phyloP scores from a whole-genome alignment of 768 basidiomycete species.

The Boletus rubescentipes region DNA sequence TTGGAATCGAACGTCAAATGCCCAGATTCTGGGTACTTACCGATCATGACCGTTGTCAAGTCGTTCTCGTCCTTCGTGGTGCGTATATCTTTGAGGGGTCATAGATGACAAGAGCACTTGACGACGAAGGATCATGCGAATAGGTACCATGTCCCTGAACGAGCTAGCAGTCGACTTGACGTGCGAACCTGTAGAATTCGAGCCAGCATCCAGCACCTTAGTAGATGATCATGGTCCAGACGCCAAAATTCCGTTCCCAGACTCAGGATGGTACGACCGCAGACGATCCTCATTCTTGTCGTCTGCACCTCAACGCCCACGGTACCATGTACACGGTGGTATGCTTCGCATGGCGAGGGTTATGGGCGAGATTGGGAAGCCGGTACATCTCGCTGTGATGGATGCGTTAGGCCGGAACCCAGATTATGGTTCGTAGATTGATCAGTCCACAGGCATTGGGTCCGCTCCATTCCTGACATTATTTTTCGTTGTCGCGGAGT shows the following conservation, averaged over 20 bases:
- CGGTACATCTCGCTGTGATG: constrained; percentile 72
- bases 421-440: constrained; percentile 59
- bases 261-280: constrained; percentile 24
- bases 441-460: neutral
- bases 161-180: constrained; percentile 85
- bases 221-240: constrained; percentile 25
- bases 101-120: neutral
- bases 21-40: constrained; percentile 86
- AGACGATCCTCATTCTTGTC: constrained; percentile 26
- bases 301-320: constrained; percentile 20
- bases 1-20: constrained; percentile 69
- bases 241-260: constrained; percentile 40
- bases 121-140: constrained; percentile 4
- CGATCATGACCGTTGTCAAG: constrained; percentile 69
- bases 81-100: constrained; percentile 9
- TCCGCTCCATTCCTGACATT: neutral
- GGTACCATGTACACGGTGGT: constrained; percentile 74
- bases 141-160: constrained; percentile 84
- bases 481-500: neutral
- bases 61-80: constrained; percentile 76
- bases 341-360: constrained; percentile 77
- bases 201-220: constrained; percentile 45
- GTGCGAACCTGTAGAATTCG: constrained; percentile 70
- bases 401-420: constrained; percentile 68
- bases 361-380: constrained; percentile 76